A percentile compares a stretch with the other conserved stretches of the same genome.
Evolutionary conservation across 2,329 filamentous ascomycete genomes (phyloP).

Genomic region (Phoma herbarum): DNA sequence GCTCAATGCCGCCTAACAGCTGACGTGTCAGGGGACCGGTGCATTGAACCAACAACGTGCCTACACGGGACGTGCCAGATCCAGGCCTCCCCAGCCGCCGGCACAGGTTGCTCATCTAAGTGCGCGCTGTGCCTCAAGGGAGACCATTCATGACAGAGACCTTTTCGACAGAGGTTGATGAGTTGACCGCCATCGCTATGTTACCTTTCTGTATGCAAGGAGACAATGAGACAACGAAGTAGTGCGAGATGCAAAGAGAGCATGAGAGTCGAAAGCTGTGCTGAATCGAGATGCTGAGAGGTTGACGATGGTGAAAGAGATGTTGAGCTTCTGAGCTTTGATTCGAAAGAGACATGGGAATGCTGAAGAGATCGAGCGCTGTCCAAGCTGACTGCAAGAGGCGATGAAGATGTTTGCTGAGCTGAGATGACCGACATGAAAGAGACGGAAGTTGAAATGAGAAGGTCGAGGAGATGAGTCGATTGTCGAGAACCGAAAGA

Average conservation of each 20-base stretch:
- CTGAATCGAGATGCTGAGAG: background rate
- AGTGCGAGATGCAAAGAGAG: constrained; percentile 4
- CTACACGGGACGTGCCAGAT: constrained; percentile 17
- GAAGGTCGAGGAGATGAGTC: background rate
- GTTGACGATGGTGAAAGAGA: background rate
- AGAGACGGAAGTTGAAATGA: background rate
- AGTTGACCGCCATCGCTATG: constrained; percentile 14
- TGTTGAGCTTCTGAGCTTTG: background rate
- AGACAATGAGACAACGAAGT: constrained; percentile 11
- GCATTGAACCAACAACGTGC: background rate
- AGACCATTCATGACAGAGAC: constrained; percentile 17
- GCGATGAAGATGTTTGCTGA: background rate
- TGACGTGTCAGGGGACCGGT: constrained; percentile 14
- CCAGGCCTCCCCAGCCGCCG: constrained; percentile 17
- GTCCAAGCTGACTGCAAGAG: background rate
- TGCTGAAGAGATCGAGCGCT: background rate
- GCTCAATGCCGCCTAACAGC: constrained; percentile 11
- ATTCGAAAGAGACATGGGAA: background rate
- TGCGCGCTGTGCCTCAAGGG: constrained; percentile 16
- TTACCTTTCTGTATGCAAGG: constrained; percentile 18
- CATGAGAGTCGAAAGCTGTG: background rate
- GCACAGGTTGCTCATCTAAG: constrained; percentile 24
- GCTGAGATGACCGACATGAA: background rate
- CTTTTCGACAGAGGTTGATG: constrained; percentile 16
- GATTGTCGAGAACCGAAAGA: background rate